Evolutionary conservation across 768 basidiomycete genomes (phyloP), one percentile per base, ranked within the genome.

Genomic region (Lactarius tabidus): DNA sequence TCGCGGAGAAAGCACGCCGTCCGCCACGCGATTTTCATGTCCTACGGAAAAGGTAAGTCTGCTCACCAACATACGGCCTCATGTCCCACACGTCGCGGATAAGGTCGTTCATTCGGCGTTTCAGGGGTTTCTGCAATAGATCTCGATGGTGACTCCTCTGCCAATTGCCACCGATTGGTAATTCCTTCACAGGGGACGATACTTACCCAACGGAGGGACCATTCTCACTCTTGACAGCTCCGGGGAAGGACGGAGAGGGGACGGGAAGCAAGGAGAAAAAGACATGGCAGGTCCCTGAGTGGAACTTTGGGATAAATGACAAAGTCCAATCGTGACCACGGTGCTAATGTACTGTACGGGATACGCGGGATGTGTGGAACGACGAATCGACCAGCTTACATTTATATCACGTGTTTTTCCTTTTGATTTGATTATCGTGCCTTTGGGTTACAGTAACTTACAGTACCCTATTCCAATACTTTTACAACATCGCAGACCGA

Each of bases 221-320:
- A 54, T 54, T 59, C 33, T 28, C 58, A 43, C 41, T 54, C 26
- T 36, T 33, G 41, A 33, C 38, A 52, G 51, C 57, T 64, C 54
- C 57, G 57, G 51, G 41, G 63, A 54, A 54, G 57, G n/a, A 53
- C 31, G 62, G n/a, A 43, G 57, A 63, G 43, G 23, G 54, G 23
- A 55, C 15, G 35, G 56, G 57, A 57, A 53, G 29, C 58, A 23
- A 55, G 2, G 38, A 53, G 41, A 59, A 52, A 53, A 41, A n/a
- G n/a, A n/a, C n/a, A n/a, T n/a, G n/a, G n/a, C n/a, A n/a, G n/a
- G n/a, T n/a, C n/a, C n/a, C n/a, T n/a, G n/a, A n/a, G n/a, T n/a
- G n/a, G n/a, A n/a, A n/a, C n/a, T n/a, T n/a, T n/a, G n/a, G n/a
- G n/a, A n/a, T n/a, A n/a, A n/a, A n/a, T n/a, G n/a, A n/a, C n/a